Conservation (phyloP, 495 filamentous ascomycete genomes). For the Xylaria venustula region DNA sequence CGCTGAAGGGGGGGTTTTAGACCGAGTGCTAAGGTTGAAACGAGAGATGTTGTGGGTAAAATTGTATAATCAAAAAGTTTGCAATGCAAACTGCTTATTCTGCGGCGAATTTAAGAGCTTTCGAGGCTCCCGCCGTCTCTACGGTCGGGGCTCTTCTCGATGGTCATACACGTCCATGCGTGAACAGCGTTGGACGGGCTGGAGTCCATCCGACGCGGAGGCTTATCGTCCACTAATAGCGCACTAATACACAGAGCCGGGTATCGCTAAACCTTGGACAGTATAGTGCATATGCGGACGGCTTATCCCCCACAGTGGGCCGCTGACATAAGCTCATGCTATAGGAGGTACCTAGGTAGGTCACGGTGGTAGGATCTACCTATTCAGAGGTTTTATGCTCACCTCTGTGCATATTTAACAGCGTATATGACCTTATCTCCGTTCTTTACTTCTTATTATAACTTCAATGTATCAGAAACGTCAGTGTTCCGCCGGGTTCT, state of each 20-base stretch:
- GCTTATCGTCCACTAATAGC: neutral
- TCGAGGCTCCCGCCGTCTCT: neutral
- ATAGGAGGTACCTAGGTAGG: too few species aligned
- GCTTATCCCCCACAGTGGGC: conserved; percentile 23
- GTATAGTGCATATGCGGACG: conserved; percentile 19
- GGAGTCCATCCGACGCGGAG: neutral
- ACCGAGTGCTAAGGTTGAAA: neutral
- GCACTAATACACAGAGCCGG: neutral
- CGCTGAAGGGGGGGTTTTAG: neutral
- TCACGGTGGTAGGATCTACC: too few species aligned
- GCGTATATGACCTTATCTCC: too few species aligned
- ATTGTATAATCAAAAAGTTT: neutral
- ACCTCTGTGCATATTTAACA: too few species aligned
- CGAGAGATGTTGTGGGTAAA: neutral
- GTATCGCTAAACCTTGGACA: neutral
- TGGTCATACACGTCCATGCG: neutral
- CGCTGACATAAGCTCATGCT: neutral
- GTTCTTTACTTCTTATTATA: too few species aligned
- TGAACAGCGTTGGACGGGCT: neutral
- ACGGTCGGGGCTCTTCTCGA: neutral
- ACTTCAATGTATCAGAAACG: too few species aligned
- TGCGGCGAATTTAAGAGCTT: neutral
- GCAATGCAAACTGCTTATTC: conserved; percentile 5
- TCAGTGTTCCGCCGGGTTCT: too few species aligned
- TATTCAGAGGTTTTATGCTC: too few species aligned